Base-by-base conservation (phyloP, 2,329 filamentous ascomycete species). In the Penicillium occitanis region DNA sequence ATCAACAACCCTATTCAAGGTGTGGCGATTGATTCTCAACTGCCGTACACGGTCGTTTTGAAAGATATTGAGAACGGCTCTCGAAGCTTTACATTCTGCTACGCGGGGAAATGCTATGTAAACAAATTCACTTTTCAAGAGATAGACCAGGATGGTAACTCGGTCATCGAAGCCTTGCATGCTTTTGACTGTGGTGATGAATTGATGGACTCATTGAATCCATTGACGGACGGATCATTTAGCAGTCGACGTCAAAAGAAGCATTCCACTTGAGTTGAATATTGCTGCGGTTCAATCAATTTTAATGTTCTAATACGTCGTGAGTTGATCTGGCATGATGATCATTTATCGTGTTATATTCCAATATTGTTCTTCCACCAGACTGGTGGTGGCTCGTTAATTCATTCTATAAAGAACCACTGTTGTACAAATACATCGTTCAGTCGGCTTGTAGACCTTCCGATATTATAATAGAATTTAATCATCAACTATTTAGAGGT, bases 71-170 rank as follows among this genome's bases (percentile, higher is more conserved):
- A 10, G 5, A 57, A 42, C 25, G 35, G 33, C 22, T 11, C 19
- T 22, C 35, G 40, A n/a, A 28, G 57, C 19, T 40, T 65, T 22
- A 50, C 48, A 48, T 65, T 65, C 42, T 65, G 64, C 37, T 65
- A 65, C 19, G 57, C 64, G 10, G 46, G 46, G 22, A 40, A n/a
- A 25, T 65, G 64, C 30, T 46, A 65, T 51, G 19, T 28, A 10
- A 53, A 50, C 17, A 42, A 44, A 5, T 65, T 61, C 35, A 61
- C 57, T 6, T 65, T 48, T 19, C 5, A 25, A 17, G 8, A n/a
- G 19, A 14, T 17, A 8, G 63, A 65, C 17, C 35, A 48, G 7
- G n/a, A 17, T 57, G 58, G 48, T 19, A 11, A 17, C 14, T 25
- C 22, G 11, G 37, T 8, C 6, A 22, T 61, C 13, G 58, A 66